Conservation (phyloP, 2,329 filamentous ascomycete genomes). For the Verticillium alfalfae region DNA sequence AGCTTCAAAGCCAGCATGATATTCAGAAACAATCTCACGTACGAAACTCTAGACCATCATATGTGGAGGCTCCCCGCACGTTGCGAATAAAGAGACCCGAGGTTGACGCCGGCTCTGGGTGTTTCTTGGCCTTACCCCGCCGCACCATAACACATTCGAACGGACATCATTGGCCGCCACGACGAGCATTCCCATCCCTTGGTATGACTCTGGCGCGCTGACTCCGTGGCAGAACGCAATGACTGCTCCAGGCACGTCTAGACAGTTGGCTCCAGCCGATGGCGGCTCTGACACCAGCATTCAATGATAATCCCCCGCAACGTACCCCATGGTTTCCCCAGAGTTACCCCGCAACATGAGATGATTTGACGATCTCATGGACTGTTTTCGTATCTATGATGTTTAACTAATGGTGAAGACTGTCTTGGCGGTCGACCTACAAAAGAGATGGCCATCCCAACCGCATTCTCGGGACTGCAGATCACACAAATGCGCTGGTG, state of each 20-base stretch:
- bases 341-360: background rate
- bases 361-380: background rate
- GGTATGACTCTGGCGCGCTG: conserved; percentile 6
- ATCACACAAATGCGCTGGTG: background rate
- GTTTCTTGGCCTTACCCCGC: background rate
- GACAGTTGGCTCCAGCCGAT: background rate
- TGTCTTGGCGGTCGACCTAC: background rate
- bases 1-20: too few species aligned
- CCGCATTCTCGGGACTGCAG: background rate
- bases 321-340: conserved; percentile 6
- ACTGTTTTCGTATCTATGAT: background rate
- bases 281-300: background rate
- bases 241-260: background rate
- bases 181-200: background rate
- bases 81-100: background rate
- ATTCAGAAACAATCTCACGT: too few species aligned
- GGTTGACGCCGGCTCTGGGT: too few species aligned
- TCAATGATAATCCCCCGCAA: background rate
- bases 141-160: background rate
- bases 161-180: background rate
- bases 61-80: too few species aligned
- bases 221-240: conserved; percentile 2
- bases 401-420: background rate
- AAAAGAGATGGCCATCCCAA: background rate
- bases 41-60: too few species aligned